Evolutionary conservation across 495 filamentous ascomycete genomes (phyloP).

Genomic region (Achaetomiella virescens): DNA sequence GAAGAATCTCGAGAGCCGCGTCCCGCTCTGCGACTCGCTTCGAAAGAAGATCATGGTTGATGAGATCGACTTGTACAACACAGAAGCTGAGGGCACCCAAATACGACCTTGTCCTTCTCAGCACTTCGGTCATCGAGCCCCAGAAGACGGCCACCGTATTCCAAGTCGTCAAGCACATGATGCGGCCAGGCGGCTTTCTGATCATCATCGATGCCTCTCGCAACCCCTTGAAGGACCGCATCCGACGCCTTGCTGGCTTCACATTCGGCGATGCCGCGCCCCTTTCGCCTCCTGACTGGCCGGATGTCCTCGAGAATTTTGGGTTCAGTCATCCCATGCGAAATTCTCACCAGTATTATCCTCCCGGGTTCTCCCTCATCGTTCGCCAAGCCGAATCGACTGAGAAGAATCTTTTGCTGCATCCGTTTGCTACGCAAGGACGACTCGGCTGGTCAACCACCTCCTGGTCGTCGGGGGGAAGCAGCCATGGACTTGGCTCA

Average conservation of each 20-base stretch:
- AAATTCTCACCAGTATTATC: conserved; percentile 26
- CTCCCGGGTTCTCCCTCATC: conserved; percentile 28
- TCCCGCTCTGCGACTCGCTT: not conserved
- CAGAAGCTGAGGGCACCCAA: not conserved
- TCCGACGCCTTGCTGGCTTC: conserved; percentile 12
- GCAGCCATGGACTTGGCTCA: conserved; percentile 8
- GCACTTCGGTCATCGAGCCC: conserved; percentile 27
- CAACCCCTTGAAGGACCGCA: conserved; percentile 17
- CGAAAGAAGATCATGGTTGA: conserved; percentile 20
- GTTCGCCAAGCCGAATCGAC: conserved; percentile 30
- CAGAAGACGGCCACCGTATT: conserved; percentile 9
- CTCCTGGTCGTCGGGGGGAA: conserved; percentile 32
- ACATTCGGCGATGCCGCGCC: not conserved
- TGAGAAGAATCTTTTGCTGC: conserved; percentile 13
- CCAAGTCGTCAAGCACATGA: conserved; percentile 23
- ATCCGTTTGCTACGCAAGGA: conserved; percentile 1
- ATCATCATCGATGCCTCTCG: conserved; percentile 27
- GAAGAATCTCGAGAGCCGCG: conserved; percentile 14
- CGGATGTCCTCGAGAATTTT: conserved; percentile 29
- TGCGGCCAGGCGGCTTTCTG: conserved; percentile 39
- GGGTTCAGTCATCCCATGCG: conserved; percentile 26
- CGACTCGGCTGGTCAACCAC: conserved; percentile 11
- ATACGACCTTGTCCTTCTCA: conserved; percentile 37
- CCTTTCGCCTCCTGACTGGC: conserved; percentile 28
- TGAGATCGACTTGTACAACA: conserved; percentile 22